Percentiles rank a stretch among this genome's conserved stretches.
phyloP scores from a whole-genome alignment of 2,329 filamentous ascomycete species.

The Coleophoma cylindrospora region DNA sequence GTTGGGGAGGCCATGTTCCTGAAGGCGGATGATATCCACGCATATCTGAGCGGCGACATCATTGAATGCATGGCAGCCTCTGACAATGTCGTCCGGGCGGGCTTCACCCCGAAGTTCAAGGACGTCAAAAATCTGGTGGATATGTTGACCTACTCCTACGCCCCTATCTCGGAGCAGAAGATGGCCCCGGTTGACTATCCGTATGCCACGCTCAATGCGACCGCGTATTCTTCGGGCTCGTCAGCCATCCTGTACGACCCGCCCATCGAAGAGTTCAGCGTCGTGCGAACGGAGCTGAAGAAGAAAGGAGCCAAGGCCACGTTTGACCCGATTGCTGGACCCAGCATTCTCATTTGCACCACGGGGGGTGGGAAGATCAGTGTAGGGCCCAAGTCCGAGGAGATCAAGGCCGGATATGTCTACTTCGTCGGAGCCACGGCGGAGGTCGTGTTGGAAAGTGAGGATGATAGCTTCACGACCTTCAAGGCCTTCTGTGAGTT shows the following conservation, averaged over 20 bases:
- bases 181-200: slow-evolving; percentile 83
- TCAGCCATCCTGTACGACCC: slow-evolving; percentile 79
- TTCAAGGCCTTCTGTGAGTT: slow-evolving; percentile 96
- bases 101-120: slow-evolving; percentile 98
- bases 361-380: slow-evolving; percentile 76
- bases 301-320: slow-evolving; percentile 72
- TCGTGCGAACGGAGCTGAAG: slow-evolving; percentile 75
- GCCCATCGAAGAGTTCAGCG: slow-evolving; percentile 93
- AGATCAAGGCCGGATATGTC: slow-evolving; percentile 68
- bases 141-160: slow-evolving; percentile 94
- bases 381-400: slow-evolving; percentile 76
- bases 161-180: slow-evolving; percentile 92
- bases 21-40: slow-evolving; percentile 94
- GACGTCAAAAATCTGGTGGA: slow-evolving; percentile 83
- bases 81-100: slow-evolving; percentile 97
- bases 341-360: slow-evolving; percentile 91
- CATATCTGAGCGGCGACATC: slow-evolving; percentile 89
- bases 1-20: slow-evolving; percentile 95
- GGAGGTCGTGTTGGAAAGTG: slow-evolving; percentile 71
- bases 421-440: slow-evolving; percentile 87
- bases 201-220: slow-evolving; percentile 76
- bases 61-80: slow-evolving; percentile 98
- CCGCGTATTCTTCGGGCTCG: slow-evolving; percentile 74
- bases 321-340: slow-evolving; percentile 81
- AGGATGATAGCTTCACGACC: slow-evolving; percentile 70